Conservation (phyloP, 495 filamentous ascomycete species). For the Annulohypoxylon maeteangense region DNA sequence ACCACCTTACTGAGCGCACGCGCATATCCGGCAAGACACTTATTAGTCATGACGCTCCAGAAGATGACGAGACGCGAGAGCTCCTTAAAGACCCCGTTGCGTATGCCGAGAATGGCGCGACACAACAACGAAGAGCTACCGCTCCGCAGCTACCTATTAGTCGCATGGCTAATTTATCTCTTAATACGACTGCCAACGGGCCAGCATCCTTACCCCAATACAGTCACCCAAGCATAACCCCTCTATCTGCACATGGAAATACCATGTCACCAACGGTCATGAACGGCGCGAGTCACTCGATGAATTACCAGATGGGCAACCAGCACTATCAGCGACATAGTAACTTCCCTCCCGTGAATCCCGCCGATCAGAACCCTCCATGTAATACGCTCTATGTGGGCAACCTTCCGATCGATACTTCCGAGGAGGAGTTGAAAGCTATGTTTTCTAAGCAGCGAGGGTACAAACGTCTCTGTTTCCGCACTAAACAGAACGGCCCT, state of each 20-base stretch:
- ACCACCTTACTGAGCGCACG: conserved; percentile 73
- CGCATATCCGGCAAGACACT: conserved; percentile 83
- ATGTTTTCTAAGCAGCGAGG: conserved; percentile 95
- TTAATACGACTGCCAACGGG: conserved; percentile 67
- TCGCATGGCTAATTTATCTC: conserved; percentile 75
- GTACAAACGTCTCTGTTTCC: conserved; percentile 95
- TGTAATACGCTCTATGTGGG: conserved; percentile 99
- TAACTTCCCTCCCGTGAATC: conserved; percentile 89
- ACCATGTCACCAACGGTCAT: conserved; percentile 70
- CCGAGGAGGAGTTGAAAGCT: conserved; percentile 94
- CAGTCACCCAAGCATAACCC: conserved; percentile 57
- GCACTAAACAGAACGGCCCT: conserved; percentile 97
- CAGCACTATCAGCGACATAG: conserved; percentile 70
- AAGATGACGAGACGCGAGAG: conserved; percentile 85
- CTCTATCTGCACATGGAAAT: conserved; percentile 60
- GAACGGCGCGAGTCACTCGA: conserved; percentile 54
- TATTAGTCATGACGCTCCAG: conserved; percentile 82
- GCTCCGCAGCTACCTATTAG: conserved; percentile 77
- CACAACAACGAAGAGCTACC: conserved; percentile 72
- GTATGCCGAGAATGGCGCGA: conserved; percentile 80
- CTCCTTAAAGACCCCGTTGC: conserved; percentile 85
- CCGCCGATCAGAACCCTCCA: conserved; percentile 95
- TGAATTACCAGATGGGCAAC: conserved; percentile 65
- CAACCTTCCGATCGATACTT: conserved; percentile 92
- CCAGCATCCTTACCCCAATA: conserved; percentile 65